A percentile compares a stretch with the other conserved stretches of the same genome.
phyloP scores from a whole-genome alignment of 2,329 filamentous ascomycete genomes.

The Aspergillus pseudoglaucus region DNA sequence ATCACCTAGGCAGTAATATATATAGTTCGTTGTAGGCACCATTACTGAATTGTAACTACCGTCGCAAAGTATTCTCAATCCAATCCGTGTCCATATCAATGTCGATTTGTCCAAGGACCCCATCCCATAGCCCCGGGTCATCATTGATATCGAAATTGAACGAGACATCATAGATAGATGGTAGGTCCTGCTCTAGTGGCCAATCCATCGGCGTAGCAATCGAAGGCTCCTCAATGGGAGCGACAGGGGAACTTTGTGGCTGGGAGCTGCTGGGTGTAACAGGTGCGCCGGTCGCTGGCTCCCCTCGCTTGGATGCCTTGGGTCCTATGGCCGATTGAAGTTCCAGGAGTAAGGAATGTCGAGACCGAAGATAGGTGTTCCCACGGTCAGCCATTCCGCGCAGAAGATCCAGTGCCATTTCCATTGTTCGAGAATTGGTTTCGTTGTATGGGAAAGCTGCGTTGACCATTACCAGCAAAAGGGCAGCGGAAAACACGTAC shows the following conservation, averaged over 20 bases:
- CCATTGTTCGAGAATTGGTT: conserved; percentile 41
- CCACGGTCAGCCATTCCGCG: conserved; percentile 48
- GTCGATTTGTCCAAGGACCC: conserved; percentile 34
- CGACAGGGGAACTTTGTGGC: conserved; percentile 5
- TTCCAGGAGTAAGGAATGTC: conserved; percentile 33
- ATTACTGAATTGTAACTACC: conserved; percentile 4
- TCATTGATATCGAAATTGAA: conserved; percentile 33
- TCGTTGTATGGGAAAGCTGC: conserved; percentile 45
- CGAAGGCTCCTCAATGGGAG: conserved; percentile 1
- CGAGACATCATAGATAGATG: conserved; percentile 24
- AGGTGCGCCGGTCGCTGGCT: conserved; percentile 4
- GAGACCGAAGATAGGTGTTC: conserved; percentile 44
- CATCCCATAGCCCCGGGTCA: conserved; percentile 37
- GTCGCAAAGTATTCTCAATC: conserved; percentile 27
- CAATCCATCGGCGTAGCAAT: conserved; percentile 10
- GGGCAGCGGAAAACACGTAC: conserved; percentile 49
- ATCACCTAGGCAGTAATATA: background rate
- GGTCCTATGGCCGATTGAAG: conserved; percentile 26
- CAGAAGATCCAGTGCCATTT: conserved; percentile 42
- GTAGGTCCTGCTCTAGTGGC: conserved; percentile 14
- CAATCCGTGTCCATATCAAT: conserved; percentile 39
- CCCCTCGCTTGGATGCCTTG: conserved; percentile 5
- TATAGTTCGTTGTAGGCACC: background rate
- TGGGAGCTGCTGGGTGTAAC: conserved; percentile 12
- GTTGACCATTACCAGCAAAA: conserved; percentile 51